These are phyloP conservation scores for Exutisphaerella laricina DNA, from an alignment of 2,329 filamentous ascomycete genomes.

Conservation along the genomic window DNA sequence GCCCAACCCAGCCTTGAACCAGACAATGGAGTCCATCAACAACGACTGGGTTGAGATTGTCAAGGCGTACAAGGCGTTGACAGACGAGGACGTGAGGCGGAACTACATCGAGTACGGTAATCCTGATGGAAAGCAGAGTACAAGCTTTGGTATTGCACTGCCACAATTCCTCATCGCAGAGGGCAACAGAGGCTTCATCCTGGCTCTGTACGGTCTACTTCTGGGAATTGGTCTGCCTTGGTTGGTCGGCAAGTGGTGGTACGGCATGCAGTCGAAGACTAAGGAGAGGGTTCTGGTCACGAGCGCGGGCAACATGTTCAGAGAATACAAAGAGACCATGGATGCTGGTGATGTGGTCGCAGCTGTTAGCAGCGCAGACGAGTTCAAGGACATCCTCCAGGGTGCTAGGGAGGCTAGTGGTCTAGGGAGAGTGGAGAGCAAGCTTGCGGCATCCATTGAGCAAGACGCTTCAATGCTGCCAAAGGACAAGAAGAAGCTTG, in stretches of 20 bases:
- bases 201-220: constrained; percentile 80
- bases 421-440: constrained; percentile 76
- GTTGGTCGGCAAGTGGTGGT: constrained; percentile 96
- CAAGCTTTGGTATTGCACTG: constrained; percentile 94
- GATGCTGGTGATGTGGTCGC: constrained; percentile 73
- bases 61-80: constrained; percentile 96
- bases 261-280: constrained; percentile 86
- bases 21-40: constrained; percentile 79
- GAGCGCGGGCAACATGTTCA: constrained; percentile 91
- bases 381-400: constrained; percentile 71
- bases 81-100: constrained; percentile 93
- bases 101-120: constrained; percentile 96
- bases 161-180: constrained; percentile 89
- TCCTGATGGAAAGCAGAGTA: constrained; percentile 96
- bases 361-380: constrained; percentile 77
- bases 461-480: constrained; percentile 55
- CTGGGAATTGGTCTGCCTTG: constrained; percentile 89
- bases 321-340: constrained; percentile 80
- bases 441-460: constrained; percentile 55
- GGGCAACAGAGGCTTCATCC: constrained; percentile 90
- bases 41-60: constrained; percentile 88
- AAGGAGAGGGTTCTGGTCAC: constrained; percentile 91
- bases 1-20: constrained; percentile 78
- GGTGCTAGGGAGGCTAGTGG: constrained; percentile 75
- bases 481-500: constrained; percentile 71